phyloP scores from a whole-genome alignment of 148 eudicot genomes.

The Bassia scoparia region DNA sequence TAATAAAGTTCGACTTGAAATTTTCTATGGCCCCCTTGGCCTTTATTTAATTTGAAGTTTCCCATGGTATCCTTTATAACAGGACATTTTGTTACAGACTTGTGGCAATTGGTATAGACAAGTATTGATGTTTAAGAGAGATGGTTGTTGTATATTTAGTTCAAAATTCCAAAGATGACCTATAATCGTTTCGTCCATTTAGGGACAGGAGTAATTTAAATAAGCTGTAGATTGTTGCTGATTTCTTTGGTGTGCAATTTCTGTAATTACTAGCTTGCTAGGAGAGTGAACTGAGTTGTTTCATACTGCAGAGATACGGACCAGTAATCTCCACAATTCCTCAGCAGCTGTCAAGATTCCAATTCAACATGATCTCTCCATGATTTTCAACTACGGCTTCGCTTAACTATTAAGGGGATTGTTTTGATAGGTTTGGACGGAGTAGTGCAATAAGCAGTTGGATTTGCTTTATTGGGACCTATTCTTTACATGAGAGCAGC shows the following conservation, averaged over 20 bases:
- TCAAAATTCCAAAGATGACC: neutral
- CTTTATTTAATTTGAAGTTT: too few species aligned
- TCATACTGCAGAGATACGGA: slow-evolving; percentile 82
- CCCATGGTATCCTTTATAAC: too few species aligned
- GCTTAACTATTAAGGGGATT: neutral
- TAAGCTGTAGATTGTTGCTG: neutral
- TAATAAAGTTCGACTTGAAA: too few species aligned
- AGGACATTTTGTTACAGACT: too few species aligned
- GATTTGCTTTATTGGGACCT: neutral
- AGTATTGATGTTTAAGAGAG: too few species aligned
- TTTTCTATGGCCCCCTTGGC: too few species aligned
- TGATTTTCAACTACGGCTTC: slow-evolving; percentile 20
- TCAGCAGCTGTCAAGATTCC: slow-evolving; percentile 90
- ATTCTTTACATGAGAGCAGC: neutral
- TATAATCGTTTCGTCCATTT: neutral
- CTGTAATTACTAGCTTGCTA: neutral
- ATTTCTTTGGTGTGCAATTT: neutral
- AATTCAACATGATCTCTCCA: slow-evolving; percentile 82
- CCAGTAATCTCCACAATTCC: slow-evolving; percentile 96
- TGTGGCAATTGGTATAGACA: too few species aligned
- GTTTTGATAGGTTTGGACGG: neutral
- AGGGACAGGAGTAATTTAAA: neutral
- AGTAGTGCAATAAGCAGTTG: neutral
- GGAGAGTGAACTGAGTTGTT: slow-evolving; percentile 16
- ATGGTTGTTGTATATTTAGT: too few species aligned